Percentiles rank a stretch among this genome's conserved stretches.
Conservation (phyloP, 192 early-diverging fungal species). For the Umbelopsis vinacea region DNA sequence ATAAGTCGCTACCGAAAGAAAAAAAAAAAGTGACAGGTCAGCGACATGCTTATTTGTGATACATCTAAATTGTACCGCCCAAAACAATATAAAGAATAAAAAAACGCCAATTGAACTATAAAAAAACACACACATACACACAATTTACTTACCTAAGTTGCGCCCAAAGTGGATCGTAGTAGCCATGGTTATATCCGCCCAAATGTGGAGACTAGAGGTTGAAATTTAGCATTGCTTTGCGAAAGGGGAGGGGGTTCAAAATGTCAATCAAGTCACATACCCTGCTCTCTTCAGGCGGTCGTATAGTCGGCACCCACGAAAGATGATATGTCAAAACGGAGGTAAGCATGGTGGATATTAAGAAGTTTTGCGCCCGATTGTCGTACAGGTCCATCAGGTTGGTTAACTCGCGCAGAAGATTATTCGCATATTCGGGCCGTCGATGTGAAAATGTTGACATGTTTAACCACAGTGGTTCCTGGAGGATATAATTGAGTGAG, state of each 20-base stretch:
- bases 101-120: not conserved
- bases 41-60: not conserved
- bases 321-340: constrained; percentile 55
- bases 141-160: constrained; percentile 55
- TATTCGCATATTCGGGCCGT: constrained; percentile 34
- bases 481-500: not conserved
- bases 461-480: constrained; percentile 54
- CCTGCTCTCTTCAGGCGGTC: constrained; percentile 44
- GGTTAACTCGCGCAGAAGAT: constrained; percentile 37
- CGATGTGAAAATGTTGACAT: constrained; percentile 49
- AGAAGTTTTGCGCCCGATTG: constrained; percentile 36
- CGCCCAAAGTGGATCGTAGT: constrained; percentile 63
- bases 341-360: constrained; percentile 55
- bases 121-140: no score
- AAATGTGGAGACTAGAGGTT: constrained; percentile 4
- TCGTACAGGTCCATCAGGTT: constrained; percentile 39
- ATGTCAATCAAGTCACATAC: constrained; percentile 34
- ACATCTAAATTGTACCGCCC: no score
- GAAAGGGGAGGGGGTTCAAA: no score
- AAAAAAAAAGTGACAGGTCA: not conserved
- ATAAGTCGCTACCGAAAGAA: constrained; percentile 45
- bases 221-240: no score
- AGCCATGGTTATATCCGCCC: constrained; percentile 33
- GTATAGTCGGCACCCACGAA: constrained; percentile 61
- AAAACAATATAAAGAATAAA: not conserved